Base-by-base conservation (phyloP, 2,329 filamentous ascomycete genomes). In the Neofusicoccum umdonicola region DNA sequence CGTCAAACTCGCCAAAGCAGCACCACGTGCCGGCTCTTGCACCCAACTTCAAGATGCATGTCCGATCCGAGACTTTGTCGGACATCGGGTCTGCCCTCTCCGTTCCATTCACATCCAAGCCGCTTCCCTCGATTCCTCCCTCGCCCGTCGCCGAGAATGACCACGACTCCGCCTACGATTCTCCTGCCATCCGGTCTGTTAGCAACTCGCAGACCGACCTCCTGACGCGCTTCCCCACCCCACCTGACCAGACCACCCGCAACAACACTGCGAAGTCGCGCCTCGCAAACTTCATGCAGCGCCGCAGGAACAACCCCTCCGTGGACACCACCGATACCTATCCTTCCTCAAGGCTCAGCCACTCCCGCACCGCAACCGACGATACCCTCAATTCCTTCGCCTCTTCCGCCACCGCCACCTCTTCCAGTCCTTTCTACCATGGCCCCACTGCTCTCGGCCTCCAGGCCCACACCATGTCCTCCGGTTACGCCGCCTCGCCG, bases 1-100 rank as follows among this genome's bases (percentile, higher is more conserved):
- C 72, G 0, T 68, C 71, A 27, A 71, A 70, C 34, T 66, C 70
- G 9, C 76, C 76, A 0, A 75, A 75, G 19, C 73, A 73, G 11
- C 73, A 76, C 63, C 80, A 82, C 66, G 73, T 82, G 0, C 78
- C 80, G n/a, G 79, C 80, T 62, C 77, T 83, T 27, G 81, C 80
- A 3, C 81, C 81, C 4, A 70, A 73, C 0, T 79, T 81, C 74
- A 73, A 76, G 27, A 76, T 82, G 67, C 75, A 77, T n/a, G 80
- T 80, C 15, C 75, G 81, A 64, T 79, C 78, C 4, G 77, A 82
- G 66, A 82, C 81, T 0, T 76, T 83, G n/a, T 79, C 73, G 4
- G 79, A 81, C 42, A 83, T 82, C 48, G 81, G 80, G 22, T 81
- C 79, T 34, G 80, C 78, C 0, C 79, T 83, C 66, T 81, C 79